Percentiles rank a stretch among this genome's conserved stretches.
Evolutionary conservation across 2,329 filamentous ascomycete genomes (phyloP).

Genomic region (Arthrinium puccinioides): DNA sequence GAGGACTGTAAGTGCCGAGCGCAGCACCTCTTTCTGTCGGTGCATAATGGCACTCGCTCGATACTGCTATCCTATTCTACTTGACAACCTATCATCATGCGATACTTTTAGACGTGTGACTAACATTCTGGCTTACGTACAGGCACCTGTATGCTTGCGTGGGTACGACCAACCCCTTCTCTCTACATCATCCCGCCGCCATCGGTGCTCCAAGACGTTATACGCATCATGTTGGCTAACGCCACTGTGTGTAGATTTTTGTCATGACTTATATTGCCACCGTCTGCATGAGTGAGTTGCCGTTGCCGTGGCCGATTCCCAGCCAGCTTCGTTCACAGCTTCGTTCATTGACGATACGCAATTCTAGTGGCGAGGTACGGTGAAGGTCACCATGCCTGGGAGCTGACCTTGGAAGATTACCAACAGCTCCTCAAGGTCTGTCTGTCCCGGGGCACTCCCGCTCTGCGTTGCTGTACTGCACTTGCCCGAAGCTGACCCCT

Average conservation of each 20-base stretch:
- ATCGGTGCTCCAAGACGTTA: background rate
- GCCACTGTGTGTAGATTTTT: slow-evolving; percentile 2
- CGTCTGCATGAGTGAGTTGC: slow-evolving; percentile 4
- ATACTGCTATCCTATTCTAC: background rate
- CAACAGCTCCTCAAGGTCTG: background rate
- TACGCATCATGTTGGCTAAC: background rate
- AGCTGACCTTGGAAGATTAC: slow-evolving; percentile 7
- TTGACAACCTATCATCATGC: background rate
- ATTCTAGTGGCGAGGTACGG: slow-evolving; percentile 14
- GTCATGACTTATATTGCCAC: slow-evolving; percentile 2
- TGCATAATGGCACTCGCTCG: too few relatives aligned
- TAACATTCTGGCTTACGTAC: too few relatives aligned
- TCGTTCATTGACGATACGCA: background rate
- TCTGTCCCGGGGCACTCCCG: too few relatives aligned
- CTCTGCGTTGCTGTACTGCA: too few relatives aligned
- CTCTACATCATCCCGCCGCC: background rate
- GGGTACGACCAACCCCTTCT: slow-evolving; percentile 5
- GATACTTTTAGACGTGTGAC: background rate
- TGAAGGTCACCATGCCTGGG: slow-evolving; percentile 15
- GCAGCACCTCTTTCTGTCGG: background rate
- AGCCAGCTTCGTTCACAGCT: background rate
- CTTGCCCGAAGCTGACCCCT: too few relatives aligned
- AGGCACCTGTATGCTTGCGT: slow-evolving; percentile 10
- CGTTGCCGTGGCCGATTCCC: background rate
- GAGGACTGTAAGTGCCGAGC: slow-evolving; percentile 5